These are phyloP conservation scores for Singerocomus rubriflavus DNA, from an alignment of 1,284 basidiomycete genomes.

Conservation along the genomic window DNA sequence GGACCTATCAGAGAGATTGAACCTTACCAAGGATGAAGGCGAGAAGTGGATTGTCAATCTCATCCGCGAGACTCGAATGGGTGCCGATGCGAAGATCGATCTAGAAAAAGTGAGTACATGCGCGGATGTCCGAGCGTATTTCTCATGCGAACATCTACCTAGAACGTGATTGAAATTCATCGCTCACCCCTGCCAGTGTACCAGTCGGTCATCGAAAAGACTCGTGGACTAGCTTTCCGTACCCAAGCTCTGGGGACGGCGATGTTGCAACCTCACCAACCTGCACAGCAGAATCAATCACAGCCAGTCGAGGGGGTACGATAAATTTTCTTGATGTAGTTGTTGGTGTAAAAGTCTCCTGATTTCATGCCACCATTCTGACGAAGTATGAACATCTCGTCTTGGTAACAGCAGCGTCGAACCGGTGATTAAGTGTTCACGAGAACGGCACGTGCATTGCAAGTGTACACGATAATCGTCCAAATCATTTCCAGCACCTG, in stretches of 20 bases:
- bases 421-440: not conserved
- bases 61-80: conserved; percentile 94
- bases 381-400: not conserved
- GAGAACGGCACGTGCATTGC: not conserved
- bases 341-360: conserved; percentile 7
- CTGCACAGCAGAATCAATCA: conserved; percentile 32
- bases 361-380: not conserved
- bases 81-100: conserved; percentile 95
- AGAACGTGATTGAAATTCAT: conserved; percentile 97
- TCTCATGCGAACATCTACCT: conserved; percentile 16
- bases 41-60: conserved; percentile 99
- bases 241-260: conserved; percentile 90
- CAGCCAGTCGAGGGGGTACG: conserved; percentile 34
- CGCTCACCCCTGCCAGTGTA: conserved; percentile 88
- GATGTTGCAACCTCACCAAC: conserved; percentile 56
- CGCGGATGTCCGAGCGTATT: not conserved
- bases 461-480: not conserved
- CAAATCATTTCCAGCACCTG: conserved; percentile 28
- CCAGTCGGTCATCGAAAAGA: conserved; percentile 95
- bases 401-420: not conserved
- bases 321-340: conserved; percentile 15
- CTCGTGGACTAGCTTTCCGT: conserved; percentile 86
- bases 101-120: conserved; percentile 71
- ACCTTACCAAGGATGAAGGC: conserved; percentile 89
- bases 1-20: conserved; percentile 90